Evolutionary conservation across 306 rosid genomes (phyloP).

Genomic region (Fagus crenata): DNA sequence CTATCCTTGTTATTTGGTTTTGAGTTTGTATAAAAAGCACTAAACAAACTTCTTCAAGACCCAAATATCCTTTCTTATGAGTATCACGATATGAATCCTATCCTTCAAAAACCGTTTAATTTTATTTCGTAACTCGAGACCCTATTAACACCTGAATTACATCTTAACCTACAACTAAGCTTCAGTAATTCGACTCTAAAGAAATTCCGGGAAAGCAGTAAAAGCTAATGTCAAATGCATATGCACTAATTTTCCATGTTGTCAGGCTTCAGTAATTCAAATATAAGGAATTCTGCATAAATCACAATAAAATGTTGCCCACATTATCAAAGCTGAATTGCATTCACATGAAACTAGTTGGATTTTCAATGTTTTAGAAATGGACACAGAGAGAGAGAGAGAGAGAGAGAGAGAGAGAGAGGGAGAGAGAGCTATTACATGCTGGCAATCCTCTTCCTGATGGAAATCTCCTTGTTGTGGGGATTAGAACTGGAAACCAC

Average conservation of each 20-base stretch:
- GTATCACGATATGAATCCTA: background rate
- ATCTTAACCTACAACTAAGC: background rate
- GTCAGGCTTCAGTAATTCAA: background rate
- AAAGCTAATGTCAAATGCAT: background rate
- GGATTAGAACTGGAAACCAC: conserved; percentile 61
- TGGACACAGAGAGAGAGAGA: conserved; percentile 12
- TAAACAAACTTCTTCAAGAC: background rate
- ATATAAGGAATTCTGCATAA: background rate
- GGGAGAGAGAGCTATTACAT: conserved; percentile 44
- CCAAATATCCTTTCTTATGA: background rate
- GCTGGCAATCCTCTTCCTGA: conserved; percentile 83
- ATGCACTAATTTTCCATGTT: background rate
- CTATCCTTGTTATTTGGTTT: no score
- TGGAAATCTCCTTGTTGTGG: conserved; percentile 59
- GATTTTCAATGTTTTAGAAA: background rate
- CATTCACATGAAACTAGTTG: background rate
- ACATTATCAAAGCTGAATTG: background rate
- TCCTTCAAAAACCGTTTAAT: background rate
- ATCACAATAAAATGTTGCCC: background rate
- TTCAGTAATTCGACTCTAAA: background rate
- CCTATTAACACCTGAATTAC: background rate
- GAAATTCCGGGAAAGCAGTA: background rate
- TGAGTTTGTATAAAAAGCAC: background rate
- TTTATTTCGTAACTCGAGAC: background rate
- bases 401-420: conserved; percentile 20